Evolutionary conservation across 2,329 filamentous ascomycete species (phyloP).

Genomic region (Gnomoniopsis sp.): DNA sequence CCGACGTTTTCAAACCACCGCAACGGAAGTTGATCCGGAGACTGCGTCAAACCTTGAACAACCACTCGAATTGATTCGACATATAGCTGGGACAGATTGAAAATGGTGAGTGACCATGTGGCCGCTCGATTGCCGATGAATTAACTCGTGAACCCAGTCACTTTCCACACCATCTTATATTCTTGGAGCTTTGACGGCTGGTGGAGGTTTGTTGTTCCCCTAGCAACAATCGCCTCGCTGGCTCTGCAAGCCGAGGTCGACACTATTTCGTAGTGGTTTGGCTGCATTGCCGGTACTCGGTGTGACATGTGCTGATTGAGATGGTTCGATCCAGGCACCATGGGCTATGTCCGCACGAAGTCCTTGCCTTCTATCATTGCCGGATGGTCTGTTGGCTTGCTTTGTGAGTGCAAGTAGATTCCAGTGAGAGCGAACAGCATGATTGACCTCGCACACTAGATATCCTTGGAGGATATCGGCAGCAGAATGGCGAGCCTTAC

Average conservation of each 20-base stretch:
- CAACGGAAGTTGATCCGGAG: not conserved
- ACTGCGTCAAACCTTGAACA: not conserved
- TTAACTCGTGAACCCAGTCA: slow-evolving; percentile 7
- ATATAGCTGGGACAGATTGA: not conserved
- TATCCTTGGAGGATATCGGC: slow-evolving; percentile 75
- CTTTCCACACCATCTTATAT: slow-evolving; percentile 17
- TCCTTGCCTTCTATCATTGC: slow-evolving; percentile 85
- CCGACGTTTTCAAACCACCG: not conserved
- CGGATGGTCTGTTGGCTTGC: slow-evolving; percentile 73
- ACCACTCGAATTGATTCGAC: not conserved
- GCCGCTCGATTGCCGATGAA: not conserved
- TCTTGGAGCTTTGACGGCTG: slow-evolving; percentile 16
- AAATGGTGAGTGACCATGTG: slow-evolving; percentile 7
- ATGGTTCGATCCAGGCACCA: slow-evolving; percentile 75
- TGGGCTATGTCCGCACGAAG: slow-evolving; percentile 79
- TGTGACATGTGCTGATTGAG: not conserved
- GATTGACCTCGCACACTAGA: slow-evolving; percentile 40
- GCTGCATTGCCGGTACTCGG: not conserved
- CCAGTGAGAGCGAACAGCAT: not conserved
- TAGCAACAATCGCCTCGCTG: not conserved
- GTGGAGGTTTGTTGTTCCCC: not conserved
- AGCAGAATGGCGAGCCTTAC: slow-evolving; percentile 71
- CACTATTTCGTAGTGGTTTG: not conserved
- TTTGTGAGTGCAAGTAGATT: slow-evolving; percentile 44
- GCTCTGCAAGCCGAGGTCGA: not conserved